These are phyloP conservation scores for Rhynchosporium agropyri DNA, from an alignment of 2,329 filamentous ascomycete species.

Conservation along the genomic window DNA sequence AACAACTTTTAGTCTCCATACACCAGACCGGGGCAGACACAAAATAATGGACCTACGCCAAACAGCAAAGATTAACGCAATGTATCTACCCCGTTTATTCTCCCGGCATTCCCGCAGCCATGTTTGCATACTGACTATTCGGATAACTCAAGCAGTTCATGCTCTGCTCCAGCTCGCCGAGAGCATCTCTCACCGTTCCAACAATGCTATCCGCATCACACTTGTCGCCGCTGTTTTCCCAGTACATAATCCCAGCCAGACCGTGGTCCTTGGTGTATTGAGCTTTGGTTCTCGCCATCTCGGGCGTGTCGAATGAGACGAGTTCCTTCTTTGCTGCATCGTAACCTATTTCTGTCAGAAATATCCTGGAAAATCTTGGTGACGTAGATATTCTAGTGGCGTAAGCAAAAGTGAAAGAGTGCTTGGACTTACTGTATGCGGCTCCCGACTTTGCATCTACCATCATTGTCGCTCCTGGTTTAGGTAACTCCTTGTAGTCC, in stretches of 20 bases:
- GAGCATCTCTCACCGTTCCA: not conserved
- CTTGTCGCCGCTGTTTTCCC: not conserved
- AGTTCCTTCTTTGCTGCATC: not conserved
- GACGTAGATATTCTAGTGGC: not conserved
- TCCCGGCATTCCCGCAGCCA: not conserved
- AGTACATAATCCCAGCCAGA: not conserved
- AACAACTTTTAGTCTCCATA: too few relatives aligned
- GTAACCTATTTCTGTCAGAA: not conserved
- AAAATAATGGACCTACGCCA: not conserved
- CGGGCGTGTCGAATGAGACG: not conserved
- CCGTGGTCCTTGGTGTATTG: not conserved
- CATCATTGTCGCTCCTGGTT: not conserved
- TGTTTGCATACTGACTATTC: not conserved
- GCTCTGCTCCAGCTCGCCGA: not conserved
- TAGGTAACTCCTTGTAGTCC: not conserved
- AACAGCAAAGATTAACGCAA: not conserved
- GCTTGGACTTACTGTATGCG: not conserved
- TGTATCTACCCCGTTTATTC: not conserved
- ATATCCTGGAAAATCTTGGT: not conserved
- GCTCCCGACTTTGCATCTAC: not conserved
- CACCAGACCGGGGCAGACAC: too few relatives aligned
- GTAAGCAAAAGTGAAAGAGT: not conserved
- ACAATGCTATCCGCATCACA: not conserved
- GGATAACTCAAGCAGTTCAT: not conserved
- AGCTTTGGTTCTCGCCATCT: not conserved